These are phyloP conservation scores for Pisolithus microcarpus DNA, from an alignment of 768 basidiomycete species.

Conservation along the genomic window DNA sequence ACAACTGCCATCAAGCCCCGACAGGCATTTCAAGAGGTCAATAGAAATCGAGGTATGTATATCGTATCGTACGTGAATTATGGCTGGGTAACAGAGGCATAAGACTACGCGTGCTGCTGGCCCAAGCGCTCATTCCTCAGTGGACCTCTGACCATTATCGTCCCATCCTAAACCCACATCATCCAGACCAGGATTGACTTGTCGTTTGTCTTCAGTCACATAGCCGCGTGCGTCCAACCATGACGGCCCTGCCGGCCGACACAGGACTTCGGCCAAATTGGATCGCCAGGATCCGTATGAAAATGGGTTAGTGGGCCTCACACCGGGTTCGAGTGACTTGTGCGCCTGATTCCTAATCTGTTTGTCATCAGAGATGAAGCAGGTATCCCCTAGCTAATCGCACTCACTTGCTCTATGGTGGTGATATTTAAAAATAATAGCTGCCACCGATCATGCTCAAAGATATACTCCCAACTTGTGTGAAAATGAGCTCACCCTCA, in stretches of 20 bases:
- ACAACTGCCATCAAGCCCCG: not conserved
- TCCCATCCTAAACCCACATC: conserved; percentile 22
- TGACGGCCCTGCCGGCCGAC: conserved; percentile 71
- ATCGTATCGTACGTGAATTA: too few relatives aligned
- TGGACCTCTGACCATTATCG: conserved; percentile 9
- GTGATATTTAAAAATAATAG: conserved; percentile 82
- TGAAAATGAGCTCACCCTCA: conserved; percentile 53
- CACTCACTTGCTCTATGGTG: conserved; percentile 87
- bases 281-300: conserved; percentile 68
- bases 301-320: conserved; percentile 79
- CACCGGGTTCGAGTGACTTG: conserved; percentile 54
- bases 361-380: conserved; percentile 6
- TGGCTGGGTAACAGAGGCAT: too few relatives aligned
- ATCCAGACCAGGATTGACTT: conserved; percentile 62
- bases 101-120: not conserved
- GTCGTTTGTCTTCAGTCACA: conserved; percentile 65
- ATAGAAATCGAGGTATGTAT: too few relatives aligned
- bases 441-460: conserved; percentile 28
- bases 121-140: conserved; percentile 6
- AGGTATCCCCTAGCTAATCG: not conserved
- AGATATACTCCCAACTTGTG: not conserved
- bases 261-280: conserved; percentile 72
- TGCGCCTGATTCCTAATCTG: conserved; percentile 86
- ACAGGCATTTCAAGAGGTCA: too few relatives aligned
- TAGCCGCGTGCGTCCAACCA: conserved; percentile 63